Evolutionary conservation across 108 stramenopile genomes (phyloP).

Genomic region (Bacterosira constricta): DNA sequence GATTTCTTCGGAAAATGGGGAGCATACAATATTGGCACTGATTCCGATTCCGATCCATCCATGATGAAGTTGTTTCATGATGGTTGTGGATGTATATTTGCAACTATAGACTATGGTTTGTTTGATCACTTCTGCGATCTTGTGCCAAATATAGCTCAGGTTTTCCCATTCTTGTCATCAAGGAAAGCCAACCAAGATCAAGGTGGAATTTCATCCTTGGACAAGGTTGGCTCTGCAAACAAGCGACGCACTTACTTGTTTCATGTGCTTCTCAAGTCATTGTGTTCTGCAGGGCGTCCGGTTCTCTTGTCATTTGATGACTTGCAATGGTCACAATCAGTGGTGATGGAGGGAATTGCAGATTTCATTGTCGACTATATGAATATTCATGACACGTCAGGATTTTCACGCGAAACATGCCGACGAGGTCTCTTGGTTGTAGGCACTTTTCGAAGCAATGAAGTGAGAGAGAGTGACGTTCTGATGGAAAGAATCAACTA

Average conservation of each 20-base stretch:
- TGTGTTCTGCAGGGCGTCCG: background rate
- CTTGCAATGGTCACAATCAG: slow-evolving; percentile 3
- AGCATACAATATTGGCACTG: background rate
- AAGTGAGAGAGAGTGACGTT: background rate
- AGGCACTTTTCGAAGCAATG: background rate
- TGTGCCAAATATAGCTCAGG: background rate
- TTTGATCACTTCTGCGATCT: background rate
- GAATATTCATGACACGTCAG: background rate
- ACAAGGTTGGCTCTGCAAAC: background rate
- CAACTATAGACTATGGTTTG: background rate
- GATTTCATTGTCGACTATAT: background rate
- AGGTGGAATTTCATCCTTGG: background rate
- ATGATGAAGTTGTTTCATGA: too few species aligned
- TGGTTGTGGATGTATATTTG: background rate
- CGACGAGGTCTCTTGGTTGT: background rate
- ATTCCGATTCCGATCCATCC: background rate
- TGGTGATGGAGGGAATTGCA: background rate
- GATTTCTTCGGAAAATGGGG: background rate
- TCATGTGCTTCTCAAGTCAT: background rate
- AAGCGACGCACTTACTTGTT: slow-evolving; percentile 1
- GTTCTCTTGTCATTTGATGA: background rate
- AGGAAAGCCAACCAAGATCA: background rate
- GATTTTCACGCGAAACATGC: too few species aligned
- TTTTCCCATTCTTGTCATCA: too few species aligned
- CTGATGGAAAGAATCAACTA: background rate